Base-by-base conservation (phyloP, 176 grass and related monocot genomes). In the Avena atlantica region DNA sequence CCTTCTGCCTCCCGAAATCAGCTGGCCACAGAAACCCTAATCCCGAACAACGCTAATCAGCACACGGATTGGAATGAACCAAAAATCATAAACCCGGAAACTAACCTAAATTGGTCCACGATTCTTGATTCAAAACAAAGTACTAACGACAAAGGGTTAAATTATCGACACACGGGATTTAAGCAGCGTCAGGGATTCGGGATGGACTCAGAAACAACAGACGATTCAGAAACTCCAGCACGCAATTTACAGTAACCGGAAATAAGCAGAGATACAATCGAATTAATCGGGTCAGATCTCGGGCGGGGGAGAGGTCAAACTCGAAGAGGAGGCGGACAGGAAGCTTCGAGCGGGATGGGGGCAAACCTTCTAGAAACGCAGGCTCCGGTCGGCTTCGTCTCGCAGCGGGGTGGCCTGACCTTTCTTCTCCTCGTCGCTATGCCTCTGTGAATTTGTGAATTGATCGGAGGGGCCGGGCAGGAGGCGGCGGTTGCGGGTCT, bases 291-390 rank as follows among this genome's bases (percentile, higher is more conserved):
- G 69, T 55, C 48, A 1, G 48, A 82, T 82, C 80, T 82, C 80
- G 15, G 47, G 80, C 45, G 2, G 80, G 62, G 25, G 78, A 25
- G 58, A 8, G 78, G 63, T 55, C 80, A 82, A 53, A 36, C 62
- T 37, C 24, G 82, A 75, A 12, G 24, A 6, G 65, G 49, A 55
- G 80, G 25, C 69, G 69, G 69, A 70, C 36, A 20, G 48, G 83
- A 36, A 85, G 37, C 60, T 68, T 80, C 16, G 47, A 79, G 40
- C 2, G 25, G 45, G 50, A n/a, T 13, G 11, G 53, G 20, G 27
- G 8, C 73, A 52, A 74, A 91, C 79, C 86, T 93, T 83, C 1
- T 50, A 70, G 76, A 91, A 80, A 34, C 65, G 71, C 62, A 23
- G 55, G 83, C 25, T 64, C 67, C 34, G 24, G 50, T 6, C 34